Evolutionary conservation across 78 protist species (phyloP), one percentile per base, ranked within the genome.

Genomic region (Dictyostelium purpureum): DNA sequence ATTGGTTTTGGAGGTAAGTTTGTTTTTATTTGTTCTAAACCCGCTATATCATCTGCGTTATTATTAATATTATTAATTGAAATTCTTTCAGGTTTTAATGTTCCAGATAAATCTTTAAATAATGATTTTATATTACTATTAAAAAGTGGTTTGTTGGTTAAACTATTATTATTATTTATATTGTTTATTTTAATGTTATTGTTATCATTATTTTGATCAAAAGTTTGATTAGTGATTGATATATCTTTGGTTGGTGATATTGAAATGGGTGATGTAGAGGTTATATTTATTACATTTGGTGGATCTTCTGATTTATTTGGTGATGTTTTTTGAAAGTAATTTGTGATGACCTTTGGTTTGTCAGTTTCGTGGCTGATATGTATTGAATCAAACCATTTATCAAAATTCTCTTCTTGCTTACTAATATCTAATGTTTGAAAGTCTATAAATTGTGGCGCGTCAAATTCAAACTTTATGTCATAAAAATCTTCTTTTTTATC

Each of bases 31-130:
- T n/a, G 33, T 9, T 11, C 26, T 7, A 11, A 26, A 28, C 4
- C 14, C 24, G 26, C 16, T 31, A 3, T 12, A 11, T 10, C 40
- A 61, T 3, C 5, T 33, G 18, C 21, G 24, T n/a, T 54, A 21
- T 56, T 57, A n/a, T 24, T 56, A 14, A 31, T 31, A 61, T 14
- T 61, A 63, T 33, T 57, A 33, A 63, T 26, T 63, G 71, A 63
- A 31, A 63, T 24, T 33, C 71, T 63, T 33, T 63, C 71, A 11
- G 71, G 71, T 63, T 63, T 63, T 33, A 63, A 18, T 63, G 71
- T 33, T 33, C 40, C 37, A 6, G 42, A 31, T 16, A 26, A 6
- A 33, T 63, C 33, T 63, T 63, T 63, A 63, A 63, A 63, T 63
- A 63, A 31, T 33, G 12, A 42, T 14, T 63, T 63, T 16, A 63